Base-by-base conservation (phyloP, 306 rosid species). In the Acmispon strigosus region DNA sequence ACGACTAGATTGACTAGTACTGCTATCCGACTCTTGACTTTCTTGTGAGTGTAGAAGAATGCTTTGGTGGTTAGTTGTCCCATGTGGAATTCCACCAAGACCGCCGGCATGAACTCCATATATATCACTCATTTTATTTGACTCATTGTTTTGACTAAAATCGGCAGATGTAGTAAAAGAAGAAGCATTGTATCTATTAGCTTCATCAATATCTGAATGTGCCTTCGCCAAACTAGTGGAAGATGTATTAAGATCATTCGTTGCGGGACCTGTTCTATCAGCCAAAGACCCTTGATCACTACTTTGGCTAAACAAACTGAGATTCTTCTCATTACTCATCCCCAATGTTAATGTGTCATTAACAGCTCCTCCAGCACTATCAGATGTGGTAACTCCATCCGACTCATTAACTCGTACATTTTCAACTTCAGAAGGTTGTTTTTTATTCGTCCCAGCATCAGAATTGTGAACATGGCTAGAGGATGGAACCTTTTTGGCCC, bases 301-400 rank as follows among this genome's bases (percentile, higher is more conserved):
- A 66, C 70, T 78, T 39, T 70, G 85, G 72, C 70, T 24, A 77
- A 69, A 77, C 76, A 63, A 70, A 69, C 72, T 29, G 64, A 41
- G 32, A 14, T 49, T 80, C 52, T 49, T 72, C 41, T 80, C 91
- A 57, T 80, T 70, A 79, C 70, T 75, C 7, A 44, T 70, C 62
- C 65, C 86, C 5, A 62, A 70, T 82, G 76, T 47, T 20, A 83
- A 66, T 49, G 83, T 37, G 61, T 83, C 86, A 39, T 36, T 18
- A 77, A 63, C 55, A 76, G 79, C 32, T 70, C 66, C 62, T 37
- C 63, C 81, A 62, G 82, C 51, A 59, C 81, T 84, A 78, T 77
- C 90, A 37, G 96, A 89, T 59, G 93, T 82, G 62, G 91, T 86
- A 66, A 91, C 96, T 73, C 86, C 96, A 54, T 81, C 84, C 1